Conservation (phyloP, 208 protist genomes). For the Crithidia bombi region DNA sequence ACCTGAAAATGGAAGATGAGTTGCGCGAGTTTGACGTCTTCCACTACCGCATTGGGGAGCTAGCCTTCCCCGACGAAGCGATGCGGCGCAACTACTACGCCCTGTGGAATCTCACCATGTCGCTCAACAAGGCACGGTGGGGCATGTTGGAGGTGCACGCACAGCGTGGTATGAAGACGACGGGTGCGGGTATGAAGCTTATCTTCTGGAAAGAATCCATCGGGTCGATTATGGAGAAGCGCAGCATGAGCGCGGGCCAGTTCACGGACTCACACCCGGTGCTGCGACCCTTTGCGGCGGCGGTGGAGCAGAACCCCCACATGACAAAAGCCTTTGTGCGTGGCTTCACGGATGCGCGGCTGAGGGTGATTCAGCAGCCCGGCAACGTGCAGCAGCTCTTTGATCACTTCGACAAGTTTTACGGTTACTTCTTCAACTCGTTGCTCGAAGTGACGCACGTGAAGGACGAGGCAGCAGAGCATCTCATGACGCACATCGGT, state of each 20-base stretch:
- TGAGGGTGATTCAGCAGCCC: slow-evolving; percentile 84
- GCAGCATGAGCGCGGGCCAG: slow-evolving; percentile 66
- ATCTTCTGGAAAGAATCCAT: slow-evolving; percentile 89
- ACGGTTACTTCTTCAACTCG: slow-evolving; percentile 92
- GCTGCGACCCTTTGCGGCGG: slow-evolving; percentile 76
- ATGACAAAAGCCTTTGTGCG: slow-evolving; percentile 91
- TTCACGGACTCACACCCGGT: slow-evolving; percentile 91
- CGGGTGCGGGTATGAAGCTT: slow-evolving; percentile 90
- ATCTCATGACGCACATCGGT: slow-evolving; percentile 87
- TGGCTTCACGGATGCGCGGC: slow-evolving; percentile 86
- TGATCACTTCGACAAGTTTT: slow-evolving; percentile 92
- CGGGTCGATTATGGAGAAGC: slow-evolving; percentile 66
- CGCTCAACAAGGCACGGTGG: slow-evolving; percentile 90
- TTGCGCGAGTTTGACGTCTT: slow-evolving; percentile 75
- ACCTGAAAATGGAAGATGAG: slow-evolving; percentile 83
- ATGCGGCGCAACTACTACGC: slow-evolving; percentile 87
- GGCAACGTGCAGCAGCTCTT: slow-evolving; percentile 90
- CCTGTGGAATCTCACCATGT: slow-evolving; percentile 84
- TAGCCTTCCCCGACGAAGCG: slow-evolving; percentile 62
- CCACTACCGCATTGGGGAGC: slow-evolving; percentile 83
- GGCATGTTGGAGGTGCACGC: slow-evolving; percentile 90
- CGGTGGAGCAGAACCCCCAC: slow-evolving; percentile 65
- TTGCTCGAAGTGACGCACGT: slow-evolving; percentile 78
- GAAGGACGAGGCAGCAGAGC: slow-evolving; percentile 84
- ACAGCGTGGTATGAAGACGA: slow-evolving; percentile 86